Evolutionary conservation across 768 basidiomycete species (phyloP).

Genomic region (Mycena metata): DNA sequence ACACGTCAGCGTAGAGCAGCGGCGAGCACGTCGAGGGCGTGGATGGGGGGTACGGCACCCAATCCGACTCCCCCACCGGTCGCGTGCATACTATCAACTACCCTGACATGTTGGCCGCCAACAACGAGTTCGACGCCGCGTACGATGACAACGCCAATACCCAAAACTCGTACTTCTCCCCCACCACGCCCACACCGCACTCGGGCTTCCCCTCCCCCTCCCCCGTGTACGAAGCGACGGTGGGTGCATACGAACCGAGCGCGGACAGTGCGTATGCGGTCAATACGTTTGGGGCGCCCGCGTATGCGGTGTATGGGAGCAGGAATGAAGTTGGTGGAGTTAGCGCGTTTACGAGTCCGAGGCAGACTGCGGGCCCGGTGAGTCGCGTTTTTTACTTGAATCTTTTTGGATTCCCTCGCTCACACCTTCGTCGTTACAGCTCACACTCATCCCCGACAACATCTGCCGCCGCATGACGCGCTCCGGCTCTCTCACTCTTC

Average conservation of each 20-base stretch:
- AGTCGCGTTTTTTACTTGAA: too few relatives aligned
- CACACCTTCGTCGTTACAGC: slow-evolving; percentile 41
- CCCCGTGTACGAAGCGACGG: too few relatives aligned
- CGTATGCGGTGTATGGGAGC: too few relatives aligned
- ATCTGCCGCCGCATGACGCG: too few relatives aligned
- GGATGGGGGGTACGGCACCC: slow-evolving; percentile 33
- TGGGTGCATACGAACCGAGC: slow-evolving; percentile 24
- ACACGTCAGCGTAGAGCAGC: slow-evolving; percentile 27
- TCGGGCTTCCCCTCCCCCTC: neutral
- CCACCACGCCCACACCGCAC: slow-evolving; percentile 13
- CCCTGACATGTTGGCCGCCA: slow-evolving; percentile 13
- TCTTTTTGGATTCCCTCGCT: too few relatives aligned
- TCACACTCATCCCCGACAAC: slow-evolving; percentile 71
- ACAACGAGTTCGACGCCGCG: too few relatives aligned
- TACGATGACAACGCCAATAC: too few relatives aligned
- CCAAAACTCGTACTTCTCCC: slow-evolving; percentile 32
- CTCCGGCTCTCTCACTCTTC: too few relatives aligned
- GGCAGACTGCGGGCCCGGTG: slow-evolving; percentile 33
- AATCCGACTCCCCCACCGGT: slow-evolving; percentile 22
- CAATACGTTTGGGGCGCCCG: slow-evolving; percentile 9
- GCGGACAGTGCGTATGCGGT: slow-evolving; percentile 29
- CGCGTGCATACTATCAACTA: slow-evolving; percentile 25
- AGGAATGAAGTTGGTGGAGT: neutral
- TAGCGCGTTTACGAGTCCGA: slow-evolving; percentile 23
- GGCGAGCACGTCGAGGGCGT: slow-evolving; percentile 33